phyloP scores from a whole-genome alignment of 768 basidiomycete species.

The Cantharellus anzutake region DNA sequence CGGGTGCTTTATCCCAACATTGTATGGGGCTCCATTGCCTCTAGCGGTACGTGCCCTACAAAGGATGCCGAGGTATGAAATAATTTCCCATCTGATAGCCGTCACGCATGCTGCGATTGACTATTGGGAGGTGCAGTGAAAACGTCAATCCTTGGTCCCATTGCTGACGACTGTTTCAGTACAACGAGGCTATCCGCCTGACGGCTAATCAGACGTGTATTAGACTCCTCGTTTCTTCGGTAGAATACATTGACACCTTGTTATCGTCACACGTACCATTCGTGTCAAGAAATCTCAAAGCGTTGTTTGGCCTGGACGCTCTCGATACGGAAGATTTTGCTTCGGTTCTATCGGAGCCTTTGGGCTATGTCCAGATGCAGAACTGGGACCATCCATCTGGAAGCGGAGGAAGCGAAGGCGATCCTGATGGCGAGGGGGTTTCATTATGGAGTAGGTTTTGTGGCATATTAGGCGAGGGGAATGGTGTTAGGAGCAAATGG shows the following conservation, averaged over 20 bases:
- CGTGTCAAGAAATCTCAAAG: conserved; percentile 38
- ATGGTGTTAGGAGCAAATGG: conserved; percentile 27
- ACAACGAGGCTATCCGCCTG: conserved; percentile 6
- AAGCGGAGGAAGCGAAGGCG: conserved; percentile 14
- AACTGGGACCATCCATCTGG: conserved; percentile 69
- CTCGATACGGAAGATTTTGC: conserved; percentile 68
- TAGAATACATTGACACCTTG: conserved; percentile 41
- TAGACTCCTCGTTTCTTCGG: conserved; percentile 33
- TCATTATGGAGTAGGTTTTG: conserved; percentile 28
- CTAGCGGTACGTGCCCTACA: conserved; percentile 31
- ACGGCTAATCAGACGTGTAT: conserved; percentile 24
- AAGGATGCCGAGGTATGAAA: no score
- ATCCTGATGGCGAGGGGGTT: no score
- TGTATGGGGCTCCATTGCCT: conserved; percentile 80
- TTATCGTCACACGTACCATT: conserved; percentile 24
- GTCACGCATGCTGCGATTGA: conserved; percentile 71
- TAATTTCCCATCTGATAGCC: conserved; percentile 19
- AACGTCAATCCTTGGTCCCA: no score
- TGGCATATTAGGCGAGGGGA: conserved; percentile 18
- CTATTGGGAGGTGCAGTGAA: conserved; percentile 39
- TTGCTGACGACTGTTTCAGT: neutral
- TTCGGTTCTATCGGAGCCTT: conserved; percentile 44
- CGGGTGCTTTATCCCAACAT: conserved; percentile 68
- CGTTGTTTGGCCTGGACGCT: conserved; percentile 51
- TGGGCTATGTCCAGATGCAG: conserved; percentile 63